Conservation (phyloP, 129 eudicot genomes). For the Sambucus nigra region DNA sequence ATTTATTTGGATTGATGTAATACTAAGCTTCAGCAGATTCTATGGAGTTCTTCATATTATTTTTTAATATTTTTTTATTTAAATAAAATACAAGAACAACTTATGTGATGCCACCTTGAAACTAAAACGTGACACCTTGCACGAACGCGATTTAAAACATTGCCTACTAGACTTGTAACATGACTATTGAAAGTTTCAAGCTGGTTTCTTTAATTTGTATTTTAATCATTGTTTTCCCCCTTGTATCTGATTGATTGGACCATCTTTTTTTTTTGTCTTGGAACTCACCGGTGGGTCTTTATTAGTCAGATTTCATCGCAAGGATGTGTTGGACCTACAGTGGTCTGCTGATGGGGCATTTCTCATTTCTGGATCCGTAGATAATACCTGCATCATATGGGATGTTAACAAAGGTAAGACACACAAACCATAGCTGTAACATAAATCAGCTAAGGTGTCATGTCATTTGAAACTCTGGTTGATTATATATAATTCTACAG, state of each 20-base stretch:
- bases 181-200: background rate
- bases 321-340: slow-evolving; percentile 89
- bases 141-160: too few relatives aligned
- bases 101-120: too few relatives aligned
- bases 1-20: too few relatives aligned
- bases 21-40: too few relatives aligned
- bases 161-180: too few relatives aligned
- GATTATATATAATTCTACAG: slow-evolving; percentile 23
- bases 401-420: slow-evolving; percentile 78
- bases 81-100: too few relatives aligned
- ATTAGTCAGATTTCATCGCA: slow-evolving; percentile 76
- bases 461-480: slow-evolving; percentile 18
- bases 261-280: background rate
- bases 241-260: too few relatives aligned
- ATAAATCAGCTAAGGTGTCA: background rate
- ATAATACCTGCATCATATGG: slow-evolving; percentile 97
- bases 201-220: too few relatives aligned
- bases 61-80: too few relatives aligned
- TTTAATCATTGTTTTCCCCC: too few relatives aligned
- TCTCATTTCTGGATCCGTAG: slow-evolving; percentile 94
- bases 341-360: slow-evolving; percentile 84
- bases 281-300: slow-evolving; percentile 22
- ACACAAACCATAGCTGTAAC: background rate
- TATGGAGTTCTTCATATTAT: too few relatives aligned
- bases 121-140: too few relatives aligned